phyloP scores from a whole-genome alignment of 345 rosid genomes.

The Populus simonii region DNA sequence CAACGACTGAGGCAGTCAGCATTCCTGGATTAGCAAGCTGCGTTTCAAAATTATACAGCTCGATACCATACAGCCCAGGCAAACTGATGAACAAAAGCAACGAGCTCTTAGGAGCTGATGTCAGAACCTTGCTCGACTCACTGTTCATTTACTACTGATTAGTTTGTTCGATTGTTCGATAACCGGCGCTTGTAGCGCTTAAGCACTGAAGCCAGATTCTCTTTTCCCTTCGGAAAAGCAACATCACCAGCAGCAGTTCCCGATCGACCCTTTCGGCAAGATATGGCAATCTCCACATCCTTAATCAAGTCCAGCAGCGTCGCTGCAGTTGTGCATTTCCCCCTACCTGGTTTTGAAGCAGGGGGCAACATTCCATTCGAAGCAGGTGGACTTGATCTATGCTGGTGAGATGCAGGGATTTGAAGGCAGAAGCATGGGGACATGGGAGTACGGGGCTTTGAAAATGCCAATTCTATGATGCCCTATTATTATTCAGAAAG shows the following conservation, averaged over 20 bases:
- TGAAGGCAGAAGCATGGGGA: constrained; percentile 87
- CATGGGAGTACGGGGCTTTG: constrained; percentile 67
- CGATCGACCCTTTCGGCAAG: constrained; percentile 79
- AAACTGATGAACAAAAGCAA: constrained; percentile 7
- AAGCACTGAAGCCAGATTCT: constrained; percentile 91
- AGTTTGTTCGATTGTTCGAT: constrained; percentile 62
- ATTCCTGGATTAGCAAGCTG: constrained; percentile 20
- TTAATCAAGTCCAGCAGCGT: constrained; percentile 71
- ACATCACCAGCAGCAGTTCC: constrained; percentile 99
- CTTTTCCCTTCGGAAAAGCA: constrained; percentile 92
- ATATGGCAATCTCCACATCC: constrained; percentile 89
- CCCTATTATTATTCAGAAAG: constrained; percentile 58
- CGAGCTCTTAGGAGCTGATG: constrained; percentile 25
- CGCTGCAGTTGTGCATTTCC: constrained; percentile 71
- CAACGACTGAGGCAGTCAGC: neutral
- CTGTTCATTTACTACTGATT: constrained; percentile 28
- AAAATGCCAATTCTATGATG: constrained; percentile 74
- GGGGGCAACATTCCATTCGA: constrained; percentile 76
- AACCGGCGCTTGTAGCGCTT: constrained; percentile 91
- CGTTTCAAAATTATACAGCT: constrained; percentile 35
- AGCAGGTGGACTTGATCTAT: constrained; percentile 50
- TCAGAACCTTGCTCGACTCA: constrained; percentile 40
- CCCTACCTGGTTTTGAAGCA: constrained; percentile 63
- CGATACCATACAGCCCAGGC: constrained; percentile 13
- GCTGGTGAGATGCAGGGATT: constrained; percentile 47